Conservation (phyloP, 345 rosid species). For the Iberis pinnata region DNA sequence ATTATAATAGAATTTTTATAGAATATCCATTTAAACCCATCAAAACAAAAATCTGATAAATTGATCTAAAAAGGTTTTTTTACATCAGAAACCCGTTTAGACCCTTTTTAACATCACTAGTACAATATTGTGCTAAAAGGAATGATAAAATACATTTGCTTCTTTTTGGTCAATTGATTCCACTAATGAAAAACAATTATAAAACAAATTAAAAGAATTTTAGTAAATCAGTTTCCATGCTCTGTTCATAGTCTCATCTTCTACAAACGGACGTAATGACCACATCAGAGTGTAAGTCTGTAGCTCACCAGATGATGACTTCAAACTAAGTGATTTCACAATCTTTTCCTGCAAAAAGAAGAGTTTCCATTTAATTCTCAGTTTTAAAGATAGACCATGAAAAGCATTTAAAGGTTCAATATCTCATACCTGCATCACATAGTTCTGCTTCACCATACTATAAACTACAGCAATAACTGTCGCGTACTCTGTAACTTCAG, state of each 20-base stretch:
- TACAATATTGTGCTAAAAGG: too few relatives aligned
- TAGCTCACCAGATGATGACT: slow-evolving; percentile 45
- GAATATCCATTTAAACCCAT: too few relatives aligned
- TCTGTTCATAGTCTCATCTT: slow-evolving; percentile 49
- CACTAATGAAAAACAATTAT: too few relatives aligned
- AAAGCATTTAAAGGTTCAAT: not conserved
- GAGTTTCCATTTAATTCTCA: not conserved
- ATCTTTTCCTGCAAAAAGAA: slow-evolving; percentile 55
- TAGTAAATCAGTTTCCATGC: slow-evolving; percentile 57
- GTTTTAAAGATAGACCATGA: too few relatives aligned
- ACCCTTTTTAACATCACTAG: too few relatives aligned
- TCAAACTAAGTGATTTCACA: slow-evolving; percentile 51
- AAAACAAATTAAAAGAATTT: not conserved
- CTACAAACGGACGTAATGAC: slow-evolving; percentile 64
- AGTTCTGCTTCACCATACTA: slow-evolving; percentile 71
- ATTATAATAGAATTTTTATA: too few relatives aligned
- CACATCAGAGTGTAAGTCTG: slow-evolving; percentile 70
- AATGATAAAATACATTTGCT: too few relatives aligned
- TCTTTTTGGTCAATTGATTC: too few relatives aligned
- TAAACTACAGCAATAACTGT: slow-evolving; percentile 51
- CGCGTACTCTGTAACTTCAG: slow-evolving; percentile 42
- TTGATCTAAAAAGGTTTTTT: too few relatives aligned
- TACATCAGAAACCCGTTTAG: too few relatives aligned
- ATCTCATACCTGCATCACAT: slow-evolving; percentile 57
- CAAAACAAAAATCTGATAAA: too few relatives aligned